phyloP scores from a whole-genome alignment of 805 yeast species.

The Schwanniomyces yamadae region DNA sequence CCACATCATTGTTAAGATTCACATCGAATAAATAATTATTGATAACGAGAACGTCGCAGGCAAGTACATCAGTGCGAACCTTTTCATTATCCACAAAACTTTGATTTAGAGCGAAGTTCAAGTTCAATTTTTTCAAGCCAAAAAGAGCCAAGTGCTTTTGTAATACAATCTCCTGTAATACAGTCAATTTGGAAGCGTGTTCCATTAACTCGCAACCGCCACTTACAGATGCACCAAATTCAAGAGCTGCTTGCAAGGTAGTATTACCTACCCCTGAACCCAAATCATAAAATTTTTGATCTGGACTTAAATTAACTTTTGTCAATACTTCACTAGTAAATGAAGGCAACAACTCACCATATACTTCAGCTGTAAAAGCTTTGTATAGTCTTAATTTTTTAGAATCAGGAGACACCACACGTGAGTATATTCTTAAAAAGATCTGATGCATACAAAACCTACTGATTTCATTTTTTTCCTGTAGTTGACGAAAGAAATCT shows the following conservation, averaged over 20 bases:
- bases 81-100: slow-evolving; percentile 67
- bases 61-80: slow-evolving; percentile 54
- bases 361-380: slow-evolving; percentile 87
- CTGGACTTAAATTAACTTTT: slow-evolving; percentile 56
- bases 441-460: slow-evolving; percentile 60
- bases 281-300: slow-evolving; percentile 72
- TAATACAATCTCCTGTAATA: slow-evolving; percentile 58
- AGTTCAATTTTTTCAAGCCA: slow-evolving; percentile 61
- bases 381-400: slow-evolving; percentile 64
- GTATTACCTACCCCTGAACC: slow-evolving; percentile 97
- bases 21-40: slow-evolving; percentile 85
- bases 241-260: slow-evolving; percentile 83
- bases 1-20: slow-evolving; percentile 66
- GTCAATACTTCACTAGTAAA: slow-evolving; percentile 62
- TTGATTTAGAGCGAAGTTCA: slow-evolving; percentile 59
- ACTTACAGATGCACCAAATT: slow-evolving; percentile 70
- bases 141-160: slow-evolving; percentile 54
- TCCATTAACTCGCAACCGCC: slow-evolving; percentile 91
- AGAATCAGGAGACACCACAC: slow-evolving; percentile 77
- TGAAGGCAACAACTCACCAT: slow-evolving; percentile 84
- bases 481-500: slow-evolving; percentile 21
- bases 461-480: slow-evolving; percentile 22
- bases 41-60: slow-evolving; percentile 70
- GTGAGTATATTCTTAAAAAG: slow-evolving; percentile 66
- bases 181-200: slow-evolving; percentile 70